Conservation (phyloP, 768 basidiomycete genomes). For the Pulveroboletus frians region DNA sequence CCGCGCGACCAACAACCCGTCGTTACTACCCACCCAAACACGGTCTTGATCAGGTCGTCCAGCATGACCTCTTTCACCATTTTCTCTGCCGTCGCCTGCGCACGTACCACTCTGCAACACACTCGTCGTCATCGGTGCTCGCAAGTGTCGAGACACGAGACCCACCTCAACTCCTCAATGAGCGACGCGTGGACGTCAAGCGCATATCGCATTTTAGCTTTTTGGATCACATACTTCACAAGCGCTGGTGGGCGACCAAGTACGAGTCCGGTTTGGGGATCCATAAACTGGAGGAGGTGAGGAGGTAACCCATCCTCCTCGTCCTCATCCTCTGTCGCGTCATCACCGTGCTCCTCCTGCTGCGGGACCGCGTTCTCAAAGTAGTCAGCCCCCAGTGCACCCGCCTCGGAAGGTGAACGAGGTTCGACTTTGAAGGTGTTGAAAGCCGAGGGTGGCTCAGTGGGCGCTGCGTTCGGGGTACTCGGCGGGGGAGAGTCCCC, state of each 20-base stretch:
- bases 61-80: slow-evolving; percentile 59
- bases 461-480: slow-evolving; percentile 14
- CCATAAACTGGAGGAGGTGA: slow-evolving; percentile 46
- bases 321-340: slow-evolving; percentile 26
- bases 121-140: background rate
- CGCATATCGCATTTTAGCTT: slow-evolving; percentile 73
- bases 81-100: slow-evolving; percentile 48
- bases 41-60: slow-evolving; percentile 44
- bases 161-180: slow-evolving; percentile 53
- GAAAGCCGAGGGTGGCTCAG: slow-evolving; percentile 37
- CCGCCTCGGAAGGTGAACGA: slow-evolving; percentile 37
- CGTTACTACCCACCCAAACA: slow-evolving; percentile 45
- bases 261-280: slow-evolving; percentile 58
- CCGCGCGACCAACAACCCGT: background rate
- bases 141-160: background rate
- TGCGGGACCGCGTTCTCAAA: slow-evolving; percentile 24
- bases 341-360: slow-evolving; percentile 18
- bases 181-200: slow-evolving; percentile 63
- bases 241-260: slow-evolving; percentile 64
- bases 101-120: slow-evolving; percentile 35
- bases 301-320: slow-evolving; percentile 49
- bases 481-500: slow-evolving; percentile 29
- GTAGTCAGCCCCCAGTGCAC: slow-evolving; percentile 28
- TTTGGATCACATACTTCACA: slow-evolving; percentile 60
- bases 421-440: slow-evolving; percentile 64